Evolutionary conservation across 2,329 filamentous ascomycete genomes (phyloP).

Genomic region (Sclerotinia minor): DNA sequence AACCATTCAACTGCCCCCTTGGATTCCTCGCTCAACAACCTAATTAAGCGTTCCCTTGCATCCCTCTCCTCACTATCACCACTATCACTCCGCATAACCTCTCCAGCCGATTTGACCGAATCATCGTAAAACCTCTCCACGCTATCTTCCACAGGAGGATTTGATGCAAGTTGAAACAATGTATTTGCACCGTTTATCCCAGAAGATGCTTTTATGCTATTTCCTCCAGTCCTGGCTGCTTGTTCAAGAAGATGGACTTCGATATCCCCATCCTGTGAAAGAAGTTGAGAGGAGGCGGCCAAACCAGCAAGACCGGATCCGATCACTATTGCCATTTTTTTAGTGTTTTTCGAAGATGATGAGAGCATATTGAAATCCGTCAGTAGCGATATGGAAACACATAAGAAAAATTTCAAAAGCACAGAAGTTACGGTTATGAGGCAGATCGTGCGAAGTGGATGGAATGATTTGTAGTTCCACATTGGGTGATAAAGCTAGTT

Average conservation of each 20-base stretch:
- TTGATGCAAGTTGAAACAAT: slow-evolving; percentile 50
- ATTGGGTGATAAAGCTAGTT: not conserved
- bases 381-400: not conserved
- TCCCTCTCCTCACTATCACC: not conserved
- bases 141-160: slow-evolving; percentile 42
- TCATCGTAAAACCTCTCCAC: slow-evolving; percentile 51
- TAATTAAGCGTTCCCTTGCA: slow-evolving; percentile 49
- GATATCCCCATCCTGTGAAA: slow-evolving; percentile 48
- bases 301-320: slow-evolving; percentile 65
- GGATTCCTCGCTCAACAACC: slow-evolving; percentile 51
- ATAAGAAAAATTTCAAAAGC: not conserved
- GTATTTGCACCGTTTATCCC: slow-evolving; percentile 65
- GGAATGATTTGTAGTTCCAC: not conserved
- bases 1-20: slow-evolving; percentile 57
- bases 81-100: slow-evolving; percentile 28
- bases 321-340: slow-evolving; percentile 54
- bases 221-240: slow-evolving; percentile 59
- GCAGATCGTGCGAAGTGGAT: not conserved
- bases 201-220: slow-evolving; percentile 66
- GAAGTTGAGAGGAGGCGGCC: slow-evolving; percentile 57
- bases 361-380: not conserved
- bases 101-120: slow-evolving; percentile 58
- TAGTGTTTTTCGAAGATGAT: not conserved
- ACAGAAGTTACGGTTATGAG: not conserved
- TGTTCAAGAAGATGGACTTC: slow-evolving; percentile 61